Percentiles rank a stretch among this genome's conserved stretches.
Conservation (phyloP, 1,284 basidiomycete species). For the Trichosporon faecale region DNA sequence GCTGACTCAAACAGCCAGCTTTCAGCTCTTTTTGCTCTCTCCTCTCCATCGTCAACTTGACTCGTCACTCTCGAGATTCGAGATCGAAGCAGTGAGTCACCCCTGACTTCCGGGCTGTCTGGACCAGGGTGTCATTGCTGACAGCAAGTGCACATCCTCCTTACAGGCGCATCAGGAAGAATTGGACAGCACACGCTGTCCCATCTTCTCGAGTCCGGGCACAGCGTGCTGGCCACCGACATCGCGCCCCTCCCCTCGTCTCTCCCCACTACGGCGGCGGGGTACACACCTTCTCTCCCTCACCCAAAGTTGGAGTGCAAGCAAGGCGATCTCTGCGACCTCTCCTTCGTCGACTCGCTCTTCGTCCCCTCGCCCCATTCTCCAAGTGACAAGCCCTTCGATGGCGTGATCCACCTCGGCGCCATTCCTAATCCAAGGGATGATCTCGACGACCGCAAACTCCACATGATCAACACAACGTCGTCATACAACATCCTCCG, state of each 20-base stretch:
- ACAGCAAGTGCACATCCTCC: conserved; percentile 39
- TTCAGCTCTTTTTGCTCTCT: no score
- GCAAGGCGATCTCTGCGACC: conserved; percentile 34
- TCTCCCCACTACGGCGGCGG: conserved; percentile 10
- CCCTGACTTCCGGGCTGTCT: background rate
- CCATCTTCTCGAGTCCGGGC: conserved; percentile 33
- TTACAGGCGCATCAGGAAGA: conserved; percentile 47
- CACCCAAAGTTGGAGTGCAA: conserved; percentile 15
- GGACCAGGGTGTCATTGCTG: background rate
- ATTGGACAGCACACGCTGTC: conserved; percentile 32
- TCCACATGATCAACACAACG: conserved; percentile 49
- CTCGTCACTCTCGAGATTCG: no score
- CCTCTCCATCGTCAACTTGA: no score
- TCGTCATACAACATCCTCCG: conserved; percentile 45
- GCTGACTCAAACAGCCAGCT: no score
- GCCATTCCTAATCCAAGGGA: conserved; percentile 43
- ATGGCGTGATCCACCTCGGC: conserved; percentile 50
- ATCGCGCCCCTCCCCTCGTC: conserved; percentile 27
- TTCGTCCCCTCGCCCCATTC: no score
- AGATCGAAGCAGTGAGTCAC: no score
- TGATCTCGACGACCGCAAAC: conserved; percentile 32
- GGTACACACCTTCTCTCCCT: background rate
- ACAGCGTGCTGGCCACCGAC: conserved; percentile 44
- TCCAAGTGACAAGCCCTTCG: no score
- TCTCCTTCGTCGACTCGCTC: conserved; percentile 27